Base-by-base conservation (phyloP, 371 early-diverging fungal species). In the Rhizopus sp. region DNA sequence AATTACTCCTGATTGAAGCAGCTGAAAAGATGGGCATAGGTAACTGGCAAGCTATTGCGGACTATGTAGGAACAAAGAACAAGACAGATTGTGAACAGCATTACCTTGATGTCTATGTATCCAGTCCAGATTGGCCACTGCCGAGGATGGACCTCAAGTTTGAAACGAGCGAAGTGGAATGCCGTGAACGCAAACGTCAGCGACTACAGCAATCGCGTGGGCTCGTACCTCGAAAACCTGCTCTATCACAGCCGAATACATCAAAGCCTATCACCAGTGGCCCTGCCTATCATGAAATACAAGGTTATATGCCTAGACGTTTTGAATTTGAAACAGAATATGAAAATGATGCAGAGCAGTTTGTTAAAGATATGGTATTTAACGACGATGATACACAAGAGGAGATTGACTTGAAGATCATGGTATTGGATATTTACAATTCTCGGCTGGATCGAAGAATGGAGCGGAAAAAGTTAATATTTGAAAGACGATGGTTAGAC, bases 251-350 rank as follows among this genome's bases (percentile, higher is more conserved):
- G 8, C 57, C 72, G 16, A 68, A 53, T 38, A 64, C 51, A 16
- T 55, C 60, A 41, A 83, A 92, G 68, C 85, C 92, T 6, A 80
- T 92, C 46, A 86, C 89, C 29, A 91, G 90, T 76, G 87, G 84
- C 34, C 99, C 99, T 3, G 84, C 93, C 33, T 95, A 93, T 69
- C 99, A 98, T 63, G 99, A 99, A 65, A 90, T 97, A 56, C 81
- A 85, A 48, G 99, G 98, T 5, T 99, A 93, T 66, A 98, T 99
- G 99, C 98, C 99, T 3, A 90, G 92, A 23, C 92, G 99, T 44
- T 73, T 86, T 39, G 99, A 99, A 72, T 99, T 99, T 70, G 99
- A 99, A 59, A 83, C 86, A 5, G 99, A 99, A 72, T 85, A 88
- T 64, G 96, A 95, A 45, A 96, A 99, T 66, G 99, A 98, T 23